phyloP scores from a whole-genome alignment of 164 flowering plant genomes.

The Magnolia kwangsiensis region DNA sequence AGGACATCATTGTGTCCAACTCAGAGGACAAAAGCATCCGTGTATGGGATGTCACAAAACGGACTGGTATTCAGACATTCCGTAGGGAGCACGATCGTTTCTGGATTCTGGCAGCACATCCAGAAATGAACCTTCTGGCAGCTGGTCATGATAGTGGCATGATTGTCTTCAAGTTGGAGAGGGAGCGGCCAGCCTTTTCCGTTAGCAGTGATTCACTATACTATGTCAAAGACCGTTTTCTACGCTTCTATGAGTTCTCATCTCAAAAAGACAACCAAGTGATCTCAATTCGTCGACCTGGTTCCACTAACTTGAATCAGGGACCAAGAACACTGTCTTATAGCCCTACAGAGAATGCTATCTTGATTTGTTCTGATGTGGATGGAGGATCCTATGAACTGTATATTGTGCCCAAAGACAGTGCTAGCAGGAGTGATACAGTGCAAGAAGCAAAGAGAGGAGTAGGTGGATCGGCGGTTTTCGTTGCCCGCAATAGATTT shows the following conservation, averaged over 20 bases:
- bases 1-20: slow-evolving; percentile 74
- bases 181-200: slow-evolving; percentile 84
- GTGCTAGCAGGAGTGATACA: slow-evolving; percentile 55
- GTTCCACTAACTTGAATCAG: slow-evolving; percentile 64
- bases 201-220: slow-evolving; percentile 67
- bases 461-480: slow-evolving; percentile 73
- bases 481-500: slow-evolving; percentile 85
- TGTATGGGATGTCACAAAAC: slow-evolving; percentile 75
- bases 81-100: slow-evolving; percentile 83
- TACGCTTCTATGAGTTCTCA: slow-evolving; percentile 67
- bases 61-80: slow-evolving; percentile 88
- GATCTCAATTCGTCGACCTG: slow-evolving; percentile 76
- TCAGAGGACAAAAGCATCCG: slow-evolving; percentile 94
- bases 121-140: slow-evolving; percentile 78
- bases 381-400: slow-evolving; percentile 95
- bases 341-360: slow-evolving; percentile 87
- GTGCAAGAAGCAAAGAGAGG: slow-evolving; percentile 79
- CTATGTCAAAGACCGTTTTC: slow-evolving; percentile 74
- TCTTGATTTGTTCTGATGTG: slow-evolving; percentile 74
- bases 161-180: slow-evolving; percentile 91
- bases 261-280: slow-evolving; percentile 71
- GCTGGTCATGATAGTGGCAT: slow-evolving; percentile 94
- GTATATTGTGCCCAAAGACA: slow-evolving; percentile 69
- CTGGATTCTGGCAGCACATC: slow-evolving; percentile 82
- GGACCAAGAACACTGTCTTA: slow-evolving; percentile 79